Base-by-base conservation (phyloP, 2,329 filamentous ascomycete species). In the Colletotrichum euphorbiae region DNA sequence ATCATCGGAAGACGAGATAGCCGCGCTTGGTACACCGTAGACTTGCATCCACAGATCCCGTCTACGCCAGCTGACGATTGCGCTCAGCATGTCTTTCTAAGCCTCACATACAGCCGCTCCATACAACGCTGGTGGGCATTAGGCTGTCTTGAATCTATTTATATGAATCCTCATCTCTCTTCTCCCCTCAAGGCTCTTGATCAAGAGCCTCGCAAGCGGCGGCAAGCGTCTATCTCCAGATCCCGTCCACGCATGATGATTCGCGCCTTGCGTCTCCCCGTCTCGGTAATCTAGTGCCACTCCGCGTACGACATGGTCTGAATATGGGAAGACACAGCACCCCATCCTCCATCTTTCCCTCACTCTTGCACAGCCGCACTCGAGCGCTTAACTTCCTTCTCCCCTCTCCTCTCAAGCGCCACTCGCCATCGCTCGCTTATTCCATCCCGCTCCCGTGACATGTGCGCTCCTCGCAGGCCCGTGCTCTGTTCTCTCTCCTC, bases 361-460 rank as follows among this genome's bases (percentile, higher is more conserved):
- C 8, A 17, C 3, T n/a, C 12, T 59, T 68, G 66, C 66, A 68
- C 66, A 65, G 66, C 66, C 66, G 61, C 66, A 68, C 66, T 21
- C 28, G 43, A 55, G 66, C 66, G 66, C 66, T 68, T 68, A 55
- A 50, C 36, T 17, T 7, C 13, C 31, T 19, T 28, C 28, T 38
- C 2, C 46, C 9, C 17, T 3, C 24, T 13, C 21, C 31, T 54
- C 46, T 42, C 50, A 67, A 63, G 64, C 64, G 64, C 59, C 64
- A 9, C 54, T 17, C 42, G 40, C 42, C 6, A 11, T 21, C 21
- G 21, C 46, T 54, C 40, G 43, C 63, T n/a, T 58, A 31, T 19
- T 46, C 46, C 51, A 40, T 42, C 50, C 45, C 42, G 33, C 21
- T 40, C 38, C 31, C 55, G 52, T 48, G 42, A 42, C 43, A 50